Evolutionary conservation across 192 early-diverging fungal genomes (phyloP).

Genomic region (Mortierella antarctica): DNA sequence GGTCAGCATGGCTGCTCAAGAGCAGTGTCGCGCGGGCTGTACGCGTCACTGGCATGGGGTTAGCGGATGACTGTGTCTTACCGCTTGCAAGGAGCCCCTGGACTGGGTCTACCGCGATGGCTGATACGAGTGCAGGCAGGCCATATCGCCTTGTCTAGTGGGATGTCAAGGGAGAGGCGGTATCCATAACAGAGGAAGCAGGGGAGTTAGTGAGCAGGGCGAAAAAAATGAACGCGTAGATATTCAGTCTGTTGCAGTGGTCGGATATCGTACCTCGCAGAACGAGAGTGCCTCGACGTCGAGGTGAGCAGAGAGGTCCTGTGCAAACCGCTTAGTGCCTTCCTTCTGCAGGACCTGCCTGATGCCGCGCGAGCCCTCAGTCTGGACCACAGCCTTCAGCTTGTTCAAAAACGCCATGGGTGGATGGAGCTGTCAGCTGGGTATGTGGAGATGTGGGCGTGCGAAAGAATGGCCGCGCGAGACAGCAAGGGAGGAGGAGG

Average conservation of each 20-base stretch:
- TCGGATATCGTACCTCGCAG: constrained; percentile 27
- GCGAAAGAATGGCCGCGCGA: neutral
- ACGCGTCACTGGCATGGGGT: neutral
- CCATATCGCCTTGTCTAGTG: constrained; percentile 51
- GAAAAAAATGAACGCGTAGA: neutral
- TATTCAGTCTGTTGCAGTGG: neutral
- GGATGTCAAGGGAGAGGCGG: neutral
- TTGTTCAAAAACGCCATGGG: constrained; percentile 48
- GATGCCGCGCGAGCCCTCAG: constrained; percentile 46
- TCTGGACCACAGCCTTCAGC: constrained; percentile 38
- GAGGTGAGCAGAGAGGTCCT: constrained; percentile 43
- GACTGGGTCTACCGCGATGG: constrained; percentile 63
- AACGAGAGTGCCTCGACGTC: constrained; percentile 26
- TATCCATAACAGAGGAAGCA: neutral
- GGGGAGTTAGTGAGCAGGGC: neutral
- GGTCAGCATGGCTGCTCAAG: no score
- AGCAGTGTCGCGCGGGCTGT: neutral
- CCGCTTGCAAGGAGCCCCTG: constrained; percentile 66
- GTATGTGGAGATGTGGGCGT: neutral
- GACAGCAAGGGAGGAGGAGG: neutral
- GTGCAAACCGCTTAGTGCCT: constrained; percentile 44
- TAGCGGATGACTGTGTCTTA: constrained; percentile 19
- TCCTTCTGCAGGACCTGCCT: constrained; percentile 45
- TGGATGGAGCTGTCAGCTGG: neutral
- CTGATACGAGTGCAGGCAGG: constrained; percentile 46